Evolutionary conservation across 768 basidiomycete genomes (phyloP), one percentile per base, ranked within the genome.

Genomic region (Suillus brevipes): DNA sequence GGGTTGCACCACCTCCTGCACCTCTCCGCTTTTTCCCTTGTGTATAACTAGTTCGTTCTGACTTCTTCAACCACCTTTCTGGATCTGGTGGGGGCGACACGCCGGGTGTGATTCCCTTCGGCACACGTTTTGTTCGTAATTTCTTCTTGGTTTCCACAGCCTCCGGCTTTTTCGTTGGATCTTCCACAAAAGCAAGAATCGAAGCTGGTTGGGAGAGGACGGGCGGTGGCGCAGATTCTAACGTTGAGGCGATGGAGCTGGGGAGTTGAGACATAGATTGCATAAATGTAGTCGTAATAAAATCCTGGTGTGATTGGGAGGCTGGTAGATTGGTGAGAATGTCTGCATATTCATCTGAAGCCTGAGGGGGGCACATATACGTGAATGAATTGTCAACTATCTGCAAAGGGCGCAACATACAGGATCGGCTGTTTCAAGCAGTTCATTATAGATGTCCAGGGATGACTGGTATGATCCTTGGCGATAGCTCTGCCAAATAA

Each of bases 41-140:
- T 43, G 71, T 72, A 73, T 84, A 86, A 34, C 81, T 85, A 16
- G 89, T 83, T 58, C 91, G 81, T 74, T 93, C 91, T 61, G 86
- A 90, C 80, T 92, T 94, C 85, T 94, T 94, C 65, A 94, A 74
- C 92, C 92, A 94, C 67, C 92, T 81, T 75, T 94, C 92, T 31
- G 92, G 91, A 78, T 94, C 92, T 38, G 93, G 92, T 20, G 87
- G 83, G 36, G 92, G 91, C 5, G 92, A 92, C 14, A 91, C 87
- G 23, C 92, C 92, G 20, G 87, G 89, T 31, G 87, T 76, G 25
- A 94, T 89, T n/a, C 89, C 89, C 62, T 84, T 81, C 16, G 92
- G 92, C 20, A 94, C 82, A 72, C 91, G 87, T 67, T 85, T 84
- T 76, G 77, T 84, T 65, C 89, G 83, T 68, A 85, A 82, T 74